Conservation (phyloP, 495 filamentous ascomycete genomes). For the Aspergillus panamensis region DNA sequence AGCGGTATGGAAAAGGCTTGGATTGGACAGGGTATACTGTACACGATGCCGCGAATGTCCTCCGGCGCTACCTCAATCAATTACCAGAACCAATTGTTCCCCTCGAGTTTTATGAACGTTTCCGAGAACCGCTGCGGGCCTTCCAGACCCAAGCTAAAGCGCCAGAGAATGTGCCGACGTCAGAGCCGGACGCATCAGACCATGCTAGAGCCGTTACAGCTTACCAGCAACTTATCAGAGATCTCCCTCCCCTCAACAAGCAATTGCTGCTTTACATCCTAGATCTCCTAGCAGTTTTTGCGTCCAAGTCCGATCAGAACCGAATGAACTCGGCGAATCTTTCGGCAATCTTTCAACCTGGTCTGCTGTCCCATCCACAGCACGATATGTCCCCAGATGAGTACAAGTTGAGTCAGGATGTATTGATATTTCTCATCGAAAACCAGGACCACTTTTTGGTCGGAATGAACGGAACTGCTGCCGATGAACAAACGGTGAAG, state of each 20-base stretch:
- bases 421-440: conserved; percentile 96
- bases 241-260: conserved; percentile 88
- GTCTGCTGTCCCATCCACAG: conserved; percentile 85
- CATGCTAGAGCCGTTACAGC: conserved; percentile 68
- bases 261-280: conserved; percentile 95
- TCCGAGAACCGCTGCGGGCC: conserved; percentile 76
- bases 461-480: conserved; percentile 88
- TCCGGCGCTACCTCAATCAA: conserved; percentile 91
- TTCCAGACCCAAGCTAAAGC: conserved; percentile 62
- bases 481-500: conserved; percentile 81
- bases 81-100: conserved; percentile 94
- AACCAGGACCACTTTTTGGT: conserved; percentile 91
- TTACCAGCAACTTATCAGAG: conserved; percentile 88
- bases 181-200: conserved; percentile 59
- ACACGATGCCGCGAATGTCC: conserved; percentile 96
- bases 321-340: conserved; percentile 94
- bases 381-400: conserved; percentile 94
- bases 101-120: conserved; percentile 86
- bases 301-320: conserved; percentile 94
- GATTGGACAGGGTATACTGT: conserved; percentile 98
- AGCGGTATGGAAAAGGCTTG: conserved; percentile 92
- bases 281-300: conserved; percentile 96
- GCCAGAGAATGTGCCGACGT: conserved; percentile 22
- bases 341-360: conserved; percentile 97
- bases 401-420: conserved; percentile 92